phyloP scores from a whole-genome alignment of 2,329 filamentous ascomycete species.

The Sarocladium kiliense region DNA sequence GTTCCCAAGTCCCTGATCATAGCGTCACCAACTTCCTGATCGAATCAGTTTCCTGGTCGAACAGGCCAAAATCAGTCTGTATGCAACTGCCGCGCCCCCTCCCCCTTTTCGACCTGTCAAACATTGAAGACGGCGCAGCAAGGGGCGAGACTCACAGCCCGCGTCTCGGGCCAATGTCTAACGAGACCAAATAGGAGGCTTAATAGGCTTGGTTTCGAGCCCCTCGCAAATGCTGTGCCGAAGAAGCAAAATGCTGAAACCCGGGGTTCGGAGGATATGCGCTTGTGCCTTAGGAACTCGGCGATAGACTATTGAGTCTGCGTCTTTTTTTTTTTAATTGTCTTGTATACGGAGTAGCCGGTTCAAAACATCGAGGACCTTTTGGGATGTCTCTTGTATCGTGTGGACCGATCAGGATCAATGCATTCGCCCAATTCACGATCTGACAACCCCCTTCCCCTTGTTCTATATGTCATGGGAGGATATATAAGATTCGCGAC shows the following conservation, averaged over 20 bases:
- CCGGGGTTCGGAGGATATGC: neutral
- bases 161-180: neutral
- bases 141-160: too few relatives aligned
- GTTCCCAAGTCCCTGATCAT: neutral
- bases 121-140: neutral
- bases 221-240: neutral
- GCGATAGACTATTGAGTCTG: neutral
- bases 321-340: neutral
- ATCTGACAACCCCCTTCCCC: neutral
- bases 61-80: neutral
- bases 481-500: neutral
- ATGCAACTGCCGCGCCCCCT: neutral
- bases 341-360: neutral
- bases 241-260: neutral
- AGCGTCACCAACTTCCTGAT: neutral
- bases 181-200: neutral
- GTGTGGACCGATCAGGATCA: neutral
- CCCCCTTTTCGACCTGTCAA: neutral
- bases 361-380: neutral
- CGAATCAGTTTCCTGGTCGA: neutral
- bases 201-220: neutral
- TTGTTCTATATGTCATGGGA: neutral
- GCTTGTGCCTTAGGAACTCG: neutral
- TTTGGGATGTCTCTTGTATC: neutral
- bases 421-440: neutral